Percentiles rank a stretch among this genome's conserved stretches.
phyloP scores from a whole-genome alignment of 345 rosid species.

The Eucalyptus shirleyi region DNA sequence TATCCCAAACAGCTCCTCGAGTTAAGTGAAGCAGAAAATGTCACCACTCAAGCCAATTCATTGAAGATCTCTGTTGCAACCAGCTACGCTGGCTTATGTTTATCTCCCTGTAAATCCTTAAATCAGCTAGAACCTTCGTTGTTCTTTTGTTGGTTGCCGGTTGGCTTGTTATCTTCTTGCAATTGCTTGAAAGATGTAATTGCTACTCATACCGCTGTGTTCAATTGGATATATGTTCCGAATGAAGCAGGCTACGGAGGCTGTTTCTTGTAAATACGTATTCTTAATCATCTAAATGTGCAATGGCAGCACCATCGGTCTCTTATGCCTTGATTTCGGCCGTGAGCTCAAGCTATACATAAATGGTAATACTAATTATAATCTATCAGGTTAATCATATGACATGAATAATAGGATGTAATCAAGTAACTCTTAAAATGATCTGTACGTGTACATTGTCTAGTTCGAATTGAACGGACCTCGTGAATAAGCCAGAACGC shows the following conservation, averaged over 20 bases:
- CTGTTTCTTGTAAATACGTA: not conserved
- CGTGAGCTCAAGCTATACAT: not conserved
- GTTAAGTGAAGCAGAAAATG: constrained; percentile 17
- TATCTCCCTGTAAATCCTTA: not conserved
- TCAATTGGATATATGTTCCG: not conserved
- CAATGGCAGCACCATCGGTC: not conserved
- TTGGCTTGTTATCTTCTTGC: not conserved
- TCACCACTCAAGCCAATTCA: not conserved
- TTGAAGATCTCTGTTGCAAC: not conserved
- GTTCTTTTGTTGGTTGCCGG: not conserved
- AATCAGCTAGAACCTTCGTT: not conserved
- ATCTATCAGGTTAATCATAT: not conserved
- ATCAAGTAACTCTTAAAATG: not conserved
- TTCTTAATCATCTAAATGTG: not conserved
- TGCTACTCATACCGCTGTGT: not conserved
- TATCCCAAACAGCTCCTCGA: constrained; percentile 52
- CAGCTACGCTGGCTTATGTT: not conserved
- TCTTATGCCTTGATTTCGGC: not conserved
- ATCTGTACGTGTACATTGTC: not conserved
- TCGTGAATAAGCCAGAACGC: not conserved
- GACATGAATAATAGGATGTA: not conserved
- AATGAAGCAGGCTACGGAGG: not conserved
- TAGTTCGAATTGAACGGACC: not conserved
- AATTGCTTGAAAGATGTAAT: not conserved
- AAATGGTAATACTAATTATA: not conserved